Percentiles rank a stretch among this genome's conserved stretches.
phyloP scores from a whole-genome alignment of 1,284 basidiomycete species.

The Kwoniella shivajii region DNA sequence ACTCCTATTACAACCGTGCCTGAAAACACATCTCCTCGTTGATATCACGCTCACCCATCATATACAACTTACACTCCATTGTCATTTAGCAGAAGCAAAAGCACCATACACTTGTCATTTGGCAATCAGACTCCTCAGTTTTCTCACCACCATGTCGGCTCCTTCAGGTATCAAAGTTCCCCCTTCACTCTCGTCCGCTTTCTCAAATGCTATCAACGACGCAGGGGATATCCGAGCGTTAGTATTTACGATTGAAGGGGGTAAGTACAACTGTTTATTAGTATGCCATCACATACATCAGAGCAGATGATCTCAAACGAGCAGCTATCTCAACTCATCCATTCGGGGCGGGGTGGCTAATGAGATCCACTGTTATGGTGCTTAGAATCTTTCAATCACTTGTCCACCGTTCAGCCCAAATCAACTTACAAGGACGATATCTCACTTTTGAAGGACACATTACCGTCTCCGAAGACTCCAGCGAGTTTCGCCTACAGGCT shows the following conservation, averaged over 20 bases:
- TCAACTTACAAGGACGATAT: constrained; percentile 49
- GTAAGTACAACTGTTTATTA: constrained; percentile 35
- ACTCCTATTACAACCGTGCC: background rate
- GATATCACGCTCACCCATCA: background rate
- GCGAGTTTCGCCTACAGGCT: constrained; percentile 52
- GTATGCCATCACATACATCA: background rate
- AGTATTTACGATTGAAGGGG: constrained; percentile 52
- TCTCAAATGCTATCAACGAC: constrained; percentile 35
- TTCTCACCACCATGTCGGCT: constrained; percentile 45
- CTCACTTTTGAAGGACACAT: constrained; percentile 34
- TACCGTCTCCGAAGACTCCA: constrained; percentile 47
- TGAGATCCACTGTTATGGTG: background rate
- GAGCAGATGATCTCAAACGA: no score
- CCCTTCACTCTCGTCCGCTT: constrained; percentile 39
- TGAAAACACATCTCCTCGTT: background rate
- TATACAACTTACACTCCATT: background rate
- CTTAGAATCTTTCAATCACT: constrained; percentile 45
- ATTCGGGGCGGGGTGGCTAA: background rate
- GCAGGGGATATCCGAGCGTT: constrained; percentile 43
- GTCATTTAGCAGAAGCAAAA: no score
- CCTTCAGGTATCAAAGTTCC: constrained; percentile 54
- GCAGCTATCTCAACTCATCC: no score
- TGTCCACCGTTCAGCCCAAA: constrained; percentile 36
- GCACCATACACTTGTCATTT: no score
- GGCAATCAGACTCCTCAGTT: no score